Conservation (phyloP, 2,329 filamentous ascomycete species). For the Periconia sp. region DNA sequence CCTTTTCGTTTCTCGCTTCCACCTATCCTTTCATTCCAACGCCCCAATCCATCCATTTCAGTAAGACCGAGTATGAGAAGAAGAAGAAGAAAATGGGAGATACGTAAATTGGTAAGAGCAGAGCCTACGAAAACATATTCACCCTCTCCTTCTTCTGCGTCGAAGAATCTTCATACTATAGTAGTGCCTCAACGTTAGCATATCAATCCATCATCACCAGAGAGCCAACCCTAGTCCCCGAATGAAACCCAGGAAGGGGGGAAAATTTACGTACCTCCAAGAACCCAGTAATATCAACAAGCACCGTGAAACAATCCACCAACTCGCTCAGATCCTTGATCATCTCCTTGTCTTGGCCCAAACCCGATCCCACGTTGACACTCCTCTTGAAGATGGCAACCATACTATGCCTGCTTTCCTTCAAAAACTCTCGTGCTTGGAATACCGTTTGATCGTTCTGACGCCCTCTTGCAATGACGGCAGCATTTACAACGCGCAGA, state of each 20-base stretch:
- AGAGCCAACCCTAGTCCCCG: not conserved
- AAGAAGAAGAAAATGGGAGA: too few species aligned
- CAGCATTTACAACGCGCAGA: constrained; percentile 78
- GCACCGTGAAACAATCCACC: constrained; percentile 79
- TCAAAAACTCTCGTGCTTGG: constrained; percentile 77
- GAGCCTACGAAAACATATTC: constrained; percentile 14
- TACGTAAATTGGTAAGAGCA: too few species aligned
- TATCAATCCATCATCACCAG: not conserved
- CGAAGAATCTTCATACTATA: constrained; percentile 32
- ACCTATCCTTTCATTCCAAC: too few species aligned
- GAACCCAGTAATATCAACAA: constrained; percentile 82
- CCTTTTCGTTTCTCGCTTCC: too few species aligned
- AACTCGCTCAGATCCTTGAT: constrained; percentile 72
- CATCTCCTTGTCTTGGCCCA: constrained; percentile 55
- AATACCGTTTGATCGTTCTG: constrained; percentile 74
- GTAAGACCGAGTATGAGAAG: too few species aligned
- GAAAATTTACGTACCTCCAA: constrained; percentile 65
- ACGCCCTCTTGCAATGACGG: constrained; percentile 76
- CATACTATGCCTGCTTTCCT: constrained; percentile 80
- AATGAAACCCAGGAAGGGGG: not conserved
- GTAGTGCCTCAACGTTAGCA: constrained; percentile 3
- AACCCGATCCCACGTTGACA: constrained; percentile 66
- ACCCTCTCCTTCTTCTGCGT: constrained; percentile 20
- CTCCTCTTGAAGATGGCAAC: constrained; percentile 88
- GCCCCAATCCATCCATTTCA: too few species aligned